These are phyloP conservation scores for Hortiboletus rubellus DNA, from an alignment of 1,284 basidiomycete species.

Conservation along the genomic window DNA sequence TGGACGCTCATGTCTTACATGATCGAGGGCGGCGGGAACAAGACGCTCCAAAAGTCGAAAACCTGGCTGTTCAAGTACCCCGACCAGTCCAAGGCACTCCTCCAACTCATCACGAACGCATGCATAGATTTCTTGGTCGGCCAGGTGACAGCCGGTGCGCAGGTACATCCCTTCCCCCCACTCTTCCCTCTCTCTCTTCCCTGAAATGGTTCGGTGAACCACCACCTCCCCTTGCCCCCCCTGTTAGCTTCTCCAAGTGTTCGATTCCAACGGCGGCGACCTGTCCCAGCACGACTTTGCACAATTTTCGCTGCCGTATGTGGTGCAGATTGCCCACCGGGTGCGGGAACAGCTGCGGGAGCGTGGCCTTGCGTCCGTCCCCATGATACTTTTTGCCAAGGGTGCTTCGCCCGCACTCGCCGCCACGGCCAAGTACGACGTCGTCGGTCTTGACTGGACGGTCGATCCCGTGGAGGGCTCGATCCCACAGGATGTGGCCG, in stretches of 20 bases:
- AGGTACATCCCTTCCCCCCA: constrained; percentile 51
- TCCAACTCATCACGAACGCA: constrained; percentile 78
- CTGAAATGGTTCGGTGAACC: not conserved
- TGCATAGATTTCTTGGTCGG: constrained; percentile 87
- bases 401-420: constrained; percentile 77
- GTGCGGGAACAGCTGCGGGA: constrained; percentile 62
- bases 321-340: constrained; percentile 60
- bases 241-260: constrained; percentile 85
- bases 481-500: constrained; percentile 50
- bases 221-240: no score
- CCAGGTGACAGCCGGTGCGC: constrained; percentile 90
- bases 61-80: constrained; percentile 91
- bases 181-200: not conserved
- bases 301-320: constrained; percentile 71
- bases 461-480: constrained; percentile 62
- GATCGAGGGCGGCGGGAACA: constrained; percentile 91
- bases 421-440: constrained; percentile 75
- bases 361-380: constrained; percentile 58
- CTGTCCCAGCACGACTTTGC: constrained; percentile 84
- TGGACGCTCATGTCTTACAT: constrained; percentile 98
- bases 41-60: constrained; percentile 87
- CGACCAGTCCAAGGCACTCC: constrained; percentile 73
- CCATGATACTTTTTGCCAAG: constrained; percentile 92
- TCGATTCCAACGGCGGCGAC: constrained; percentile 94
- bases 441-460: constrained; percentile 88